Base-by-base conservation (phyloP, 106 monocot genomes). In the Hemerocallis citrina region DNA sequence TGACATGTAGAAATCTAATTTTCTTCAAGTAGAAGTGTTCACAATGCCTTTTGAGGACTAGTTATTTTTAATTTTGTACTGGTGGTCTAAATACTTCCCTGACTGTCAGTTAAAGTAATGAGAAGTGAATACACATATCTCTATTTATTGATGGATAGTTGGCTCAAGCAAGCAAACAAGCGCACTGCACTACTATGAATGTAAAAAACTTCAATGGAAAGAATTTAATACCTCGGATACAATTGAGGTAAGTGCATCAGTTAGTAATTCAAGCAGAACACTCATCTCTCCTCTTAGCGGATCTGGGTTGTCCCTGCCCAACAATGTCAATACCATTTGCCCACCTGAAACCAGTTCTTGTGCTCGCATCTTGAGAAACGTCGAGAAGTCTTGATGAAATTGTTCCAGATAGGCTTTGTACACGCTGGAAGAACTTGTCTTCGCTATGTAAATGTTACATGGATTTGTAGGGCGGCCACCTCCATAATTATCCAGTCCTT, bases 301-400 rank as follows among this genome's bases (percentile, higher is more conserved):
- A 27, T 62, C 44, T 4, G 12, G 14, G 17, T 32, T 1, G 27
- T 16, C 22, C 17, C 62, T 62, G 8, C 62, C 62, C 19, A 30
- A 20, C 28, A 42, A 29, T 62, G 44, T 30, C 12, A 62, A 23
- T 2, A 62, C 62, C 62, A 46, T 39, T 10, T 5, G 6, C 12
- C 62, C 62, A 29, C 62, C 44, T 15, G 23, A 6, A 4, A 45
- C 19, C 14, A 62, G 14, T 46, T 62, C 44, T 42, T 45, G 12
- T 4, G 42, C 10, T 12, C 61, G 31, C 17, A 40, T 10, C 11
- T 39, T 41, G 15, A 61, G 40, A 22, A 61, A 61, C 0, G 10
- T 4, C 45, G 62, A 44, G 15, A 62, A 45, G 15, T 62, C 62
- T 16, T 17, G 25, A 15, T 62, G n/a, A 32, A 62, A 62, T 44